These are phyloP conservation scores for Phytophthora ohioensis DNA, from an alignment of 352 stramenopile genomes.

Conservation along the genomic window DNA sequence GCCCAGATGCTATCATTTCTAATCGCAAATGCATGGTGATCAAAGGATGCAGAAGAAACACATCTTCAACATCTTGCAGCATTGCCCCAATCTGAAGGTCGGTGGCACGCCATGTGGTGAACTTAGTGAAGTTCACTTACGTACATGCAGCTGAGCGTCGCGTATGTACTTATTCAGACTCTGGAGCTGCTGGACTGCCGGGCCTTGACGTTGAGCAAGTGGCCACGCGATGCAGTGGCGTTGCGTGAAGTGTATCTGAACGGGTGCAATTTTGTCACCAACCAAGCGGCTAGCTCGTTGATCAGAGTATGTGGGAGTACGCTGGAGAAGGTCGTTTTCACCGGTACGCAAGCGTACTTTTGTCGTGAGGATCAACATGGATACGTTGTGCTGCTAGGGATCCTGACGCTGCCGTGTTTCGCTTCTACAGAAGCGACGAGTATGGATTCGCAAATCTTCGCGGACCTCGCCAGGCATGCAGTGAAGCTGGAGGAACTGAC, in stretches of 20 bases:
- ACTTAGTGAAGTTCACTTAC: neutral
- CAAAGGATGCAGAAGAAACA: constrained; percentile 63
- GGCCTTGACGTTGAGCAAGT: constrained; percentile 52
- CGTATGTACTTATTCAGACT: constrained; percentile 35
- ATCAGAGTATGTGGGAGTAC: constrained; percentile 45
- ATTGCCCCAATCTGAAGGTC: constrained; percentile 50
- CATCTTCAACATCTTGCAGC: constrained; percentile 50
- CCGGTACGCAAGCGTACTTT: constrained; percentile 34
- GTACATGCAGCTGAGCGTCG: constrained; percentile 9
- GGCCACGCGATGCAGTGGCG: constrained; percentile 37
- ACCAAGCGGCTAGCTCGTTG: constrained; percentile 47
- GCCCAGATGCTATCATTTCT: constrained; percentile 18
- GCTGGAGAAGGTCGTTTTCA: constrained; percentile 56
- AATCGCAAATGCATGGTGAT: constrained; percentile 12
- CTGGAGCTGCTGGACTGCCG: constrained; percentile 72
- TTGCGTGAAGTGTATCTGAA: constrained; percentile 59
- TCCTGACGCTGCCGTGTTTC: constrained; percentile 5
- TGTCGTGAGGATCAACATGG: neutral
- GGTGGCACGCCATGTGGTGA: neutral
- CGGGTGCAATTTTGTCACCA: constrained; percentile 61
- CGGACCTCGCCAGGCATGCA: constrained; percentile 41
- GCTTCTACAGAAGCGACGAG: constrained; percentile 44
- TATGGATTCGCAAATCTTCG: constrained; percentile 59
- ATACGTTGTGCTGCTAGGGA: constrained; percentile 3
- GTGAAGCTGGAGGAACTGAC: constrained; percentile 52